Conservation (phyloP, 177 flowering plant genomes). For the Tripterygium wilfordii region DNA sequence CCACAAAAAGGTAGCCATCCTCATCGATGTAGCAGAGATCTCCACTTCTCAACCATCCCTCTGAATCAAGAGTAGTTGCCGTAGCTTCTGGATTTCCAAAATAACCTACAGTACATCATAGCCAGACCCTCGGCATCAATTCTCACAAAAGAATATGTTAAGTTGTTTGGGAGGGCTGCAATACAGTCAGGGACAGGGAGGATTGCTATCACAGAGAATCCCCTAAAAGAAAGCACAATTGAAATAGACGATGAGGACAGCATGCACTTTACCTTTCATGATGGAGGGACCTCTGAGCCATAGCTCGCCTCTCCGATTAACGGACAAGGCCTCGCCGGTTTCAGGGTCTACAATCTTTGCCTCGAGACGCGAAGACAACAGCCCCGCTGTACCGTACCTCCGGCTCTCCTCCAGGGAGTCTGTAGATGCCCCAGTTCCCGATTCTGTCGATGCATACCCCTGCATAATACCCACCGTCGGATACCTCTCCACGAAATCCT, state of each 20-base stretch:
- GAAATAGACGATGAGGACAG: no score
- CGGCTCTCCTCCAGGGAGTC: constrained; percentile 82
- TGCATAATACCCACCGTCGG: constrained; percentile 66
- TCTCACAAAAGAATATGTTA: no score
- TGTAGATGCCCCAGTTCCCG: constrained; percentile 82
- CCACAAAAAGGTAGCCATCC: constrained; percentile 39
- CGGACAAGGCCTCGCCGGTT: constrained; percentile 25
- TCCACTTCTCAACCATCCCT: constrained; percentile 55
- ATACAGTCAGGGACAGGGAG: no score
- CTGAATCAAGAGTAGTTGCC: constrained; percentile 20
- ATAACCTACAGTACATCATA: constrained; percentile 40
- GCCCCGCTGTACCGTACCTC: constrained; percentile 46
- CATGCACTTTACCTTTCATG: constrained; percentile 67
- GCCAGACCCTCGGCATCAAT: no score
- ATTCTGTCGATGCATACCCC: constrained; percentile 91
- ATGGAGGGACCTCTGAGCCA: constrained; percentile 38
- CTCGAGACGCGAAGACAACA: constrained; percentile 14
- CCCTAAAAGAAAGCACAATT: no score
- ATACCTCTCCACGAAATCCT: constrained; percentile 62
- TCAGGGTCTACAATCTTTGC: constrained; percentile 33
- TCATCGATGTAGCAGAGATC: constrained; percentile 46
- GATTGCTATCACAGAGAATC: no score
- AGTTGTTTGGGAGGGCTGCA: no score
- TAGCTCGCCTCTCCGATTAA: constrained; percentile 35
- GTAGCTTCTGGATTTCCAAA: constrained; percentile 36